A percentile compares a stretch with the other conserved stretches of the same genome.
phyloP scores from a whole-genome alignment of 495 filamentous ascomycete genomes.

The Penicillium mononematosum region DNA sequence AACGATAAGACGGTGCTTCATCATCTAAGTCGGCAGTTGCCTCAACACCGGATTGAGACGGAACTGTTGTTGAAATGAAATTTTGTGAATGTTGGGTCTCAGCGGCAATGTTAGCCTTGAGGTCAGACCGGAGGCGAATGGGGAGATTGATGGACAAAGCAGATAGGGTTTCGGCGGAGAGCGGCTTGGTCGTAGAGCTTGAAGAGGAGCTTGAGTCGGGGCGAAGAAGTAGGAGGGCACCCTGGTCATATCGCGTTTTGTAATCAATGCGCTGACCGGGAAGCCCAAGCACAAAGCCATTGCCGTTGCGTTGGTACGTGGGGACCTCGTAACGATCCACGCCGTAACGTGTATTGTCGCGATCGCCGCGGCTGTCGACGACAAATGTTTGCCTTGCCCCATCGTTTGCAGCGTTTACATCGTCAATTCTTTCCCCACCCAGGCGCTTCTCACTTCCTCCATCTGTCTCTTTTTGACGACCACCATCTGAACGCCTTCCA shows the following conservation, averaged over 20 bases:
- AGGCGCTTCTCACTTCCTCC: background rate
- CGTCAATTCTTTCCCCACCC: background rate
- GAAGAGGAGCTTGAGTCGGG: background rate
- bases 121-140: slow-evolving; percentile 16
- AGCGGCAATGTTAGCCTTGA: background rate
- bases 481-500: background rate
- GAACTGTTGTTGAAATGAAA: slow-evolving; percentile 4
- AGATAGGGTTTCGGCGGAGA: background rate
- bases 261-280: slow-evolving; percentile 54
- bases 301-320: slow-evolving; percentile 56
- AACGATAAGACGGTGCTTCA: slow-evolving; percentile 63
- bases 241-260: slow-evolving; percentile 41
- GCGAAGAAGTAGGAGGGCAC: slow-evolving; percentile 47
- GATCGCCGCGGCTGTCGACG: slow-evolving; percentile 62
- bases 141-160: slow-evolving; percentile 4
- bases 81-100: background rate
- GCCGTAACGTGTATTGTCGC: slow-evolving; percentile 59
- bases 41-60: background rate
- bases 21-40: slow-evolving; percentile 35
- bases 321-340: slow-evolving; percentile 61
- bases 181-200: background rate
- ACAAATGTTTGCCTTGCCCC: slow-evolving; percentile 27
- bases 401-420: background rate
- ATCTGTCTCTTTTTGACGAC: background rate
- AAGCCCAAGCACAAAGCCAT: slow-evolving; percentile 59